Evolutionary conservation across 306 rosid genomes (phyloP).

Genomic region (Lablab purpureus): DNA sequence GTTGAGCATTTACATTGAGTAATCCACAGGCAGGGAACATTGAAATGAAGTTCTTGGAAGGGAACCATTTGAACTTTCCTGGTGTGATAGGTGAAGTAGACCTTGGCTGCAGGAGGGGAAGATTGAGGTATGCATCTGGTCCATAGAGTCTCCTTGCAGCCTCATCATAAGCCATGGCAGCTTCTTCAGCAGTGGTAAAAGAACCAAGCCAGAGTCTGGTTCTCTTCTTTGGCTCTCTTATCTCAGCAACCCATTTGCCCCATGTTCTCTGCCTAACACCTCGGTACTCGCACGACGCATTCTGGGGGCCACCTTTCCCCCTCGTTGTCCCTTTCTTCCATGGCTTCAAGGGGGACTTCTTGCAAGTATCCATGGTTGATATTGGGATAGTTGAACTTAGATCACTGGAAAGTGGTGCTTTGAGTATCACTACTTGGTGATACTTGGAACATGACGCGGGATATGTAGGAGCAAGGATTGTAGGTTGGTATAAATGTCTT

Average conservation of each 20-base stretch:
- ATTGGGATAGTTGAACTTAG: constrained; percentile 1
- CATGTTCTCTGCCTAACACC: constrained; percentile 96
- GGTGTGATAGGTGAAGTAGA: constrained; percentile 50
- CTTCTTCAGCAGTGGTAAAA: constrained; percentile 94
- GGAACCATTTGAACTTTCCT: constrained; percentile 86
- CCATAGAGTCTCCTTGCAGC: constrained; percentile 96
- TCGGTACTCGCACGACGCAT: constrained; percentile 84
- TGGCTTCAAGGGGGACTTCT: constrained; percentile 79
- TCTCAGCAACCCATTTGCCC: constrained; percentile 99
- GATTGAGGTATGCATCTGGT: constrained; percentile 92
- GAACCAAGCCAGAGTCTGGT: constrained; percentile 97
- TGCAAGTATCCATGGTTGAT: constrained; percentile 70
- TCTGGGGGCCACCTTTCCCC: constrained; percentile 97
- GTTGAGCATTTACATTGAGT: constrained; percentile 90
- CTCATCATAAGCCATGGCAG: constrained; percentile 97
- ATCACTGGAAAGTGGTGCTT: constrained; percentile 32
- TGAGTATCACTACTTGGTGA: constrained; percentile 40
- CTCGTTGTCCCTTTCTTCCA: constrained; percentile 98
- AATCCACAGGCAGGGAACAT: constrained; percentile 83
- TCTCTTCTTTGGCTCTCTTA: constrained; percentile 96
- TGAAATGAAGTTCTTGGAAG: constrained; percentile 86
- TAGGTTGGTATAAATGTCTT: constrained; percentile 79
- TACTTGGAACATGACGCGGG: constrained; percentile 67
- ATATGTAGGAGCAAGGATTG: constrained; percentile 70
- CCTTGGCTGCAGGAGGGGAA: constrained; percentile 77